Evolutionary conservation across 768 basidiomycete genomes (phyloP).

Genomic region (Heimioporus sp.): DNA sequence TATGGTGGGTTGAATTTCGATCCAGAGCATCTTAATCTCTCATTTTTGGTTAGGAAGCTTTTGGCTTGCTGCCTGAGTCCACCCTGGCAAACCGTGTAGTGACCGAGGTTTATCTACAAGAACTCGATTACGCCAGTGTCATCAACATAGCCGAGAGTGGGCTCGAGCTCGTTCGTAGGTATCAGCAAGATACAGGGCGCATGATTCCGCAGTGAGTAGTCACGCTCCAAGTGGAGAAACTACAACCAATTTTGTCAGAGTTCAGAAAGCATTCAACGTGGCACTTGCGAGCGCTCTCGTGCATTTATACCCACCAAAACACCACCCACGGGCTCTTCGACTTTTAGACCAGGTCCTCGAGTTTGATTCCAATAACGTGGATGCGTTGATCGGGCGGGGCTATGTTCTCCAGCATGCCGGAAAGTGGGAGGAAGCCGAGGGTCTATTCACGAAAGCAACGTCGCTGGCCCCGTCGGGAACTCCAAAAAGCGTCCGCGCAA

Average conservation of each 20-base stretch:
- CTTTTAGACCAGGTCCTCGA: conserved; percentile 73
- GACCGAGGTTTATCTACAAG: conserved; percentile 60
- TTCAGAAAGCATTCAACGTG: conserved; percentile 65
- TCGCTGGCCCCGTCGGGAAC: conserved; percentile 45
- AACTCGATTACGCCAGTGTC: conserved; percentile 72
- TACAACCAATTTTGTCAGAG: conserved; percentile 38
- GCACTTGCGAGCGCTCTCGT: conserved; percentile 75
- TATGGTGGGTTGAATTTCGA: conserved; percentile 44
- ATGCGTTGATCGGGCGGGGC: conserved; percentile 71
- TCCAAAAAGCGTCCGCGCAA: conserved; percentile 55
- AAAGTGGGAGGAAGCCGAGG: conserved; percentile 67
- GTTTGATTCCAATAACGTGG: conserved; percentile 57
- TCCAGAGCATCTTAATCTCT: neutral
- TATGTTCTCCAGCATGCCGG: conserved; percentile 63
- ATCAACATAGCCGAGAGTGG: conserved; percentile 73
- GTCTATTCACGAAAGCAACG: conserved; percentile 58
- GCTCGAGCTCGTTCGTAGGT: conserved; percentile 49
- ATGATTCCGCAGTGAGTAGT: conserved; percentile 45
- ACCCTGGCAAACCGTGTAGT: conserved; percentile 67
- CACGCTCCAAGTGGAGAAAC: neutral
- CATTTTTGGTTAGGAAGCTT: conserved; percentile 48
- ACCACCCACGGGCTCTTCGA: conserved; percentile 74
- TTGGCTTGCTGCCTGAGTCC: conserved; percentile 48
- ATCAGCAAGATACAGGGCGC: conserved; percentile 59
- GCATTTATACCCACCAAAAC: conserved; percentile 85